phyloP scores from a whole-genome alignment of 441 rosid species.

The Hura crepitans region DNA sequence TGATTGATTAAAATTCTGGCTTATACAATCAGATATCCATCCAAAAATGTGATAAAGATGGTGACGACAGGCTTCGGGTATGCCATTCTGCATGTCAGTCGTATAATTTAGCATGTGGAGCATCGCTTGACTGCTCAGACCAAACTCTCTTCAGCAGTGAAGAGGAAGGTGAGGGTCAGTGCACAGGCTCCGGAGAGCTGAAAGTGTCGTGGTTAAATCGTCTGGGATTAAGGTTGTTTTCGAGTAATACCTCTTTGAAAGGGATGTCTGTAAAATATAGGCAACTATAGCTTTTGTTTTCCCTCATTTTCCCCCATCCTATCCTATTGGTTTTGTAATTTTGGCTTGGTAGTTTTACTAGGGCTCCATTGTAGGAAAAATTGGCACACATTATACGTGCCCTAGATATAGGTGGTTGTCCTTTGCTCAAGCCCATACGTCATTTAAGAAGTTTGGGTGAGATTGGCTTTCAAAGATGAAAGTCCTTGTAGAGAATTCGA shows the following conservation, averaged over 20 bases:
- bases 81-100: conserved; percentile 94
- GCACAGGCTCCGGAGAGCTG: conserved; percentile 79
- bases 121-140: conserved; percentile 92
- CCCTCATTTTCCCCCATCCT: neutral
- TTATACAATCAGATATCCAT: conserved; percentile 68
- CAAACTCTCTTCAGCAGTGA: conserved; percentile 87
- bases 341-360: conserved; percentile 46
- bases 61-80: conserved; percentile 90
- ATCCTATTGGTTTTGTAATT: conserved; percentile 2
- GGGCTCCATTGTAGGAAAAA: conserved; percentile 42
- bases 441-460: conserved; percentile 30
- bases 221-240: conserved; percentile 46
- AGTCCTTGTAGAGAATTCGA: conserved; percentile 47
- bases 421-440: conserved; percentile 29
- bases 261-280: conserved; percentile 59
- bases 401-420: conserved; percentile 30
- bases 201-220: conserved; percentile 48
- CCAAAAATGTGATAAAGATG: conserved; percentile 87
- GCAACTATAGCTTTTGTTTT: conserved; percentile 33
- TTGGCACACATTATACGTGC: conserved; percentile 29
- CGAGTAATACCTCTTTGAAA: conserved; percentile 31
- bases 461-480: conserved; percentile 44
- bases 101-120: conserved; percentile 88
- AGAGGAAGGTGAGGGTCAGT: conserved; percentile 70
- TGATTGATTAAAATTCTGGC: conserved; percentile 3